phyloP scores from a whole-genome alignment of 371 early-diverging fungal genomes.

The Lichtheimia ornata region DNA sequence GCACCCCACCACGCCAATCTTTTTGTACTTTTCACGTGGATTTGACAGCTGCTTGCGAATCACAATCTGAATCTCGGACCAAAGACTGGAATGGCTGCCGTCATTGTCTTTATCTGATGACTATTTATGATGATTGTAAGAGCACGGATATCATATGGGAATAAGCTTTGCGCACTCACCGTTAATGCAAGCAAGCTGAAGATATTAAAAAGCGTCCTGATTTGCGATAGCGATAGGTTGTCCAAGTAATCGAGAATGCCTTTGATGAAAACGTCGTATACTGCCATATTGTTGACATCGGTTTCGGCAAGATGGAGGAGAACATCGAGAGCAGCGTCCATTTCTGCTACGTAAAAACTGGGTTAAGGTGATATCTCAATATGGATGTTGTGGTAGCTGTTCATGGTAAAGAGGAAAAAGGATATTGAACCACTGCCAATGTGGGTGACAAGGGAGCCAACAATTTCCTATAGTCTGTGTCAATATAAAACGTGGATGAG shows the following conservation, averaged over 20 bases:
- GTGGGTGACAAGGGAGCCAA: conserved; percentile 79
- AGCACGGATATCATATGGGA: too few relatives aligned
- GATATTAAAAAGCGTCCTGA: conserved; percentile 69
- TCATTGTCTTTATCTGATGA: not conserved
- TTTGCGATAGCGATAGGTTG: conserved; percentile 64
- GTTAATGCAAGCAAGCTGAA: conserved; percentile 69
- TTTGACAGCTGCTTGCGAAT: conserved; percentile 84
- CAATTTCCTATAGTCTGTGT: conserved; percentile 55
- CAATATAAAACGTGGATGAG: not conserved
- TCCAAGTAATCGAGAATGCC: conserved; percentile 81
- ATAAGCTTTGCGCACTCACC: conserved; percentile 26
- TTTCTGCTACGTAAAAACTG: conserved; percentile 45
- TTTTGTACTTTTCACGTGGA: conserved; percentile 68
- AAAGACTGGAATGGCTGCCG: conserved; percentile 27
- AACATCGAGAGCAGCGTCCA: conserved; percentile 66
- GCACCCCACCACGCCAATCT: conserved; percentile 77
- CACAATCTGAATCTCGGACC: conserved; percentile 74
- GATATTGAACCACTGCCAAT: conserved; percentile 76
- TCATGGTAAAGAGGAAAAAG: conserved; percentile 16
- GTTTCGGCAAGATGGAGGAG: conserved; percentile 55
- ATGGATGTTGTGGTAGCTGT: not conserved
- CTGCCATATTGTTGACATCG: conserved; percentile 51
- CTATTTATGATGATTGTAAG: too few relatives aligned
- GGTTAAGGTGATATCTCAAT: conserved; percentile 18
- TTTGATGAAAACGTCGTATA: conserved; percentile 74